phyloP scores from a whole-genome alignment of 495 filamentous ascomycete species.

The Penicillium goetzii region DNA sequence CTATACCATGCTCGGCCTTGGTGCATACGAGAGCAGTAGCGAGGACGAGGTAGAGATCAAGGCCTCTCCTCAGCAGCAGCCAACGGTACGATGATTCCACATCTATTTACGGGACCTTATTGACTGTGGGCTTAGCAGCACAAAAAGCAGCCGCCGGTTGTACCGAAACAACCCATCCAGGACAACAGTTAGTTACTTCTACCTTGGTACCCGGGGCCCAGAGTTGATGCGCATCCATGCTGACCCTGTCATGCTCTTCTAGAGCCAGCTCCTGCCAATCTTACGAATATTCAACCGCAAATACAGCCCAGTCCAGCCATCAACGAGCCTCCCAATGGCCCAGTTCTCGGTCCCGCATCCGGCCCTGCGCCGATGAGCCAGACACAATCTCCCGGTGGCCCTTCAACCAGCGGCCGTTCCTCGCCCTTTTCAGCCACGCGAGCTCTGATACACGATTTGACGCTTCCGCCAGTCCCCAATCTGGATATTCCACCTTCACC shows the following conservation, averaged over 20 bases:
- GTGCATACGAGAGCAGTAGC: constrained; percentile 76
- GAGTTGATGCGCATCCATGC: constrained; percentile 4
- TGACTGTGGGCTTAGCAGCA: constrained; percentile 1
- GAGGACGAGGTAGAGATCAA: constrained; percentile 61
- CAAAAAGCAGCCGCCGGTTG: constrained; percentile 7
- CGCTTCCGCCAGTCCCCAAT: constrained; percentile 79
- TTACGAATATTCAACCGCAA: background rate
- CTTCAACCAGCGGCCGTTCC: constrained; percentile 43
- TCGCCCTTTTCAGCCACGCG: constrained; percentile 74
- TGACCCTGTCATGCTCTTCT: constrained; percentile 12
- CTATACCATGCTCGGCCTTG: constrained; percentile 65
- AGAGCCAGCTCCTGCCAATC: background rate
- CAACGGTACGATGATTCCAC: constrained; percentile 25
- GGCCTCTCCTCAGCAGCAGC: constrained; percentile 5
- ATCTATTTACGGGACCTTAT: too few relatives aligned
- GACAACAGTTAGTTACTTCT: constrained; percentile 23
- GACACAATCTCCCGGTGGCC: constrained; percentile 24
- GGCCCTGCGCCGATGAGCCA: constrained; percentile 44
- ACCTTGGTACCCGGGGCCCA: background rate
- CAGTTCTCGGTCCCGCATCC: constrained; percentile 50
- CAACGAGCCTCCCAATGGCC: constrained; percentile 37
- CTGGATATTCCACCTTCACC: constrained; percentile 85
- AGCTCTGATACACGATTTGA: constrained; percentile 73
- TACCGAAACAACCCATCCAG: constrained; percentile 10
- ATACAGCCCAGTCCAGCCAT: constrained; percentile 1